Evolutionary conservation across 2,329 filamentous ascomycete genomes (phyloP), one percentile per base, ranked within the genome.

Genomic region (Boeremia exigua): DNA sequence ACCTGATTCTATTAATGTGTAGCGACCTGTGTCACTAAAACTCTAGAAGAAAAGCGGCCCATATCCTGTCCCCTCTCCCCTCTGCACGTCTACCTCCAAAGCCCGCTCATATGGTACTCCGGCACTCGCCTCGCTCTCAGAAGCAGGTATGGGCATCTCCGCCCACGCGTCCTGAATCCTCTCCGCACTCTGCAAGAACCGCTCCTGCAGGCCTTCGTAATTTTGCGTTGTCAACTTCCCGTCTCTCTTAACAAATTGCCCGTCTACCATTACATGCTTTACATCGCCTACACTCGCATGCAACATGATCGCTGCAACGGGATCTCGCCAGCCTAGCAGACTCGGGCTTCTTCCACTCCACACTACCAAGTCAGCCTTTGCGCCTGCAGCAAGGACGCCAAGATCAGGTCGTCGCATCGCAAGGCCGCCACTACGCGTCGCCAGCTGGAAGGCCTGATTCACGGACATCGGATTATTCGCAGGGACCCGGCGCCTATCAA

Each of bases 231-330:
- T 61, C 11, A 82, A 59, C 48, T 60, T 65, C 68, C 79, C 73
- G 12, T 80, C 75, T 6, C 74, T 68, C 72, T 85, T 86, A 40
- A 70, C 66, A 43, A 80, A 84, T 50, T 74, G 65, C 0, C 83
- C 83, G 47, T 80, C 77, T 0, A 85, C 78, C 9, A 83, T 54
- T 0, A 85, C 83, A 46, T 81, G 74, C 49, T 78, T 66, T 23
- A 86, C 72, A 53, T 86, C 82, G 0, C 80, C 82, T 4, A 83
- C 78, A 48, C 77, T 81, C 0, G 82, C 78, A 54, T 86, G 84
- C 32, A 86, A 69, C 25, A 86, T 79, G 1, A 86, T 73, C 0
- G 84, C 84, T 0, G 83, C 83, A 3, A 86, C 76, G 0, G 83
- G 82, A 52, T 86, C 83, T 6, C 59, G 71, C 82, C 82, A 86